These are phyloP conservation scores for Xylaria sp. DNA, from an alignment of 495 filamentous ascomycete species.

Conservation along the genomic window DNA sequence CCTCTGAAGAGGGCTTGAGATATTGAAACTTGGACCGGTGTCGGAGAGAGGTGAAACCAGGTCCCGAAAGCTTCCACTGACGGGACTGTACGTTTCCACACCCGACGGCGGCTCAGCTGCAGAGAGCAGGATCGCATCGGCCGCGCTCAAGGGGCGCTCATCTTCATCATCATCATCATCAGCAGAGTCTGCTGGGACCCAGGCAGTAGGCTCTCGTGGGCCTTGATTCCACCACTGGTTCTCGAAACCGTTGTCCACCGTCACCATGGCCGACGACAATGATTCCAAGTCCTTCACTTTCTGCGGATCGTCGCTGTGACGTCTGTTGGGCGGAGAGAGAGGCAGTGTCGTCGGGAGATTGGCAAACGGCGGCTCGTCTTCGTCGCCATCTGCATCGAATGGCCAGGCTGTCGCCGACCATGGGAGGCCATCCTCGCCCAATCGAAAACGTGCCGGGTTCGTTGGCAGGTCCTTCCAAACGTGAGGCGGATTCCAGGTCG, in stretches of 20 bases:
- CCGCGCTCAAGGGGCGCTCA: slow-evolving; percentile 19
- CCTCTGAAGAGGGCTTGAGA: background rate
- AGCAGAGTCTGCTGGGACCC: slow-evolving; percentile 23
- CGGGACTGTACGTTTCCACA: slow-evolving; percentile 17
- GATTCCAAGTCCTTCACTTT: slow-evolving; percentile 53
- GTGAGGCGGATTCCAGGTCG: slow-evolving; percentile 29
- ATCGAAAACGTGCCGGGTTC: slow-evolving; percentile 48
- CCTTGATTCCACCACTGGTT: slow-evolving; percentile 60
- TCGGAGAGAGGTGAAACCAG: slow-evolving; percentile 27
- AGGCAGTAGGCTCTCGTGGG: slow-evolving; percentile 34
- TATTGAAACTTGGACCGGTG: slow-evolving; percentile 1
- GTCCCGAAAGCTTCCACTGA: slow-evolving; percentile 1
- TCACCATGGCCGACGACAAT: slow-evolving; percentile 61
- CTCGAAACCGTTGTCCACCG: slow-evolving; percentile 61
- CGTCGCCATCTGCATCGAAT: slow-evolving; percentile 17
- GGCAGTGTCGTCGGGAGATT: slow-evolving; percentile 33
- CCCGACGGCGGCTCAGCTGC: slow-evolving; percentile 31
- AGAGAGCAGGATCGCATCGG: slow-evolving; percentile 34
- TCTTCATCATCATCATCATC: slow-evolving; percentile 29
- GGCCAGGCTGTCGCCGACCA: slow-evolving; percentile 53
- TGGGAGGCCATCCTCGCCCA: slow-evolving; percentile 53
- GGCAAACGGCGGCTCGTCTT: slow-evolving; percentile 22
- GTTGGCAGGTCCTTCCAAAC: slow-evolving; percentile 49
- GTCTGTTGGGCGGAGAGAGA: slow-evolving; percentile 27
- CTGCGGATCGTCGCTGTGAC: slow-evolving; percentile 32